Conservation (phyloP, 31 red algal genomes). For the Bonnemaisonia californica region DNA sequence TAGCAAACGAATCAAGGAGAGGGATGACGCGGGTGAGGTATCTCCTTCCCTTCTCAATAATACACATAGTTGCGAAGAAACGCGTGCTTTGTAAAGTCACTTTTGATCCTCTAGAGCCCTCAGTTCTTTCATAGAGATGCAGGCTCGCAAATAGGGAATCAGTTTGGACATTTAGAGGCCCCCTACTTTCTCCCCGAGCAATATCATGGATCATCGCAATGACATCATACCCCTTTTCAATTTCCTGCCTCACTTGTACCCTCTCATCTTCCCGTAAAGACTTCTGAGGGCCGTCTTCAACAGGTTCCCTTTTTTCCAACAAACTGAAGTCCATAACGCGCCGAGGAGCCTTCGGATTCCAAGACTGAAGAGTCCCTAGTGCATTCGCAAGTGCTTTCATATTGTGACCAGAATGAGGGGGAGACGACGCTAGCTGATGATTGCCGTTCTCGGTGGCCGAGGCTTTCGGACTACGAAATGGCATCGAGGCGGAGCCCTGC, state of each 20-base stretch:
- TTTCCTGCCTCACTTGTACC: slow-evolving; percentile 64
- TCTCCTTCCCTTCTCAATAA: slow-evolving; percentile 63
- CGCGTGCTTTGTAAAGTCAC: slow-evolving; percentile 17
- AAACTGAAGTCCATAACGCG: slow-evolving; percentile 72
- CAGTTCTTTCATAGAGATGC: slow-evolving; percentile 29
- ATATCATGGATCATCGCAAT: slow-evolving; percentile 77
- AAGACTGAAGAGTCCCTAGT: slow-evolving; percentile 76
- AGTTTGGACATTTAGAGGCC: slow-evolving; percentile 45
- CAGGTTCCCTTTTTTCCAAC: slow-evolving; percentile 32
- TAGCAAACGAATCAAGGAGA: slow-evolving; percentile 46
- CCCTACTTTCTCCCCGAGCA: slow-evolving; percentile 48
- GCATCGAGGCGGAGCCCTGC: slow-evolving; percentile 7
- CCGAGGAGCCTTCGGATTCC: slow-evolving; percentile 80
- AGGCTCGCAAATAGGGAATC: slow-evolving; percentile 37
- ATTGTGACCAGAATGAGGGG: slow-evolving; percentile 40
- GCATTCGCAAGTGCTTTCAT: slow-evolving; percentile 62
- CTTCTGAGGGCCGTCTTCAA: slow-evolving; percentile 4
- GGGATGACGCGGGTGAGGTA: slow-evolving; percentile 61
- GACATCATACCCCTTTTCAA: slow-evolving; percentile 80
- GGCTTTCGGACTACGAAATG: slow-evolving; percentile 34
- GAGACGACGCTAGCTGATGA: slow-evolving; percentile 6
- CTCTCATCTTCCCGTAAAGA: slow-evolving; percentile 70
- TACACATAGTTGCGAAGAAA: slow-evolving; percentile 76
- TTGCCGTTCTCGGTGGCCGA: not conserved
- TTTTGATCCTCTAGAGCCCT: slow-evolving; percentile 7